Evolutionary conservation across 495 filamentous ascomycete species (phyloP), one percentile per base, ranked within the genome.

Genomic region (Penicillium diatomitis): DNA sequence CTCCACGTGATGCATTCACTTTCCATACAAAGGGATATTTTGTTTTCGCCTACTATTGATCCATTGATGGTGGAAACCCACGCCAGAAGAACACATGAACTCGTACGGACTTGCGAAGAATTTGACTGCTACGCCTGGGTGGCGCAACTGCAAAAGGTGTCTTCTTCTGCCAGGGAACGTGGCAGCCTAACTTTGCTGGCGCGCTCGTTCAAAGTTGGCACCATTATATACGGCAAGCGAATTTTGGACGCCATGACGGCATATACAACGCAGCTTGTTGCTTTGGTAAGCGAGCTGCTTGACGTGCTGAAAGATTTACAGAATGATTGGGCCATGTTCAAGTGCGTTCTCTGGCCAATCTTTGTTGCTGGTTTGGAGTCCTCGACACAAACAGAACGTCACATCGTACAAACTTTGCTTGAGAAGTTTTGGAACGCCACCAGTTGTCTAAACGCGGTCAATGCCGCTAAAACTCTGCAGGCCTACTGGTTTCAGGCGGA

Each of bases 321-420:
- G n/a, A 57, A 69, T 11, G 61, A 77, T 4, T 62, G 69, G 4
- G 54, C 66, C 0, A 51, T 76, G 10, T 72, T 80, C 55, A 83
- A 82, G 44, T 80, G 72, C 11, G 72, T 75, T 0, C 65, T 78
- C 0, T 82, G 78, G 79, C 76, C 79, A 0, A 75, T 79, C 1
- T 79, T 80, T 39, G 62, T 82, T 35, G 74, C 73, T 0, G 78
- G 77, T 2, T 60, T 80, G 4, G 77, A 81, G 42, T 70, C 64
- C 48, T 54, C 51, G 11, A 38, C 38, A 44, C 52, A 53, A 34
- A 46, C 55, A 5, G 60, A 70, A 38, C 41, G 63, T 35, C 48
- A 59, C 6, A 65, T 68, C 36, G 40, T 71, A 20, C 20, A 20
- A 20, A 20, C 0, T 47, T 64, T 6, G 45, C 11, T 4, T 61